Base-by-base conservation (phyloP, 495 filamentous ascomycete genomes). In the Rhizodiscina lignyota region DNA sequence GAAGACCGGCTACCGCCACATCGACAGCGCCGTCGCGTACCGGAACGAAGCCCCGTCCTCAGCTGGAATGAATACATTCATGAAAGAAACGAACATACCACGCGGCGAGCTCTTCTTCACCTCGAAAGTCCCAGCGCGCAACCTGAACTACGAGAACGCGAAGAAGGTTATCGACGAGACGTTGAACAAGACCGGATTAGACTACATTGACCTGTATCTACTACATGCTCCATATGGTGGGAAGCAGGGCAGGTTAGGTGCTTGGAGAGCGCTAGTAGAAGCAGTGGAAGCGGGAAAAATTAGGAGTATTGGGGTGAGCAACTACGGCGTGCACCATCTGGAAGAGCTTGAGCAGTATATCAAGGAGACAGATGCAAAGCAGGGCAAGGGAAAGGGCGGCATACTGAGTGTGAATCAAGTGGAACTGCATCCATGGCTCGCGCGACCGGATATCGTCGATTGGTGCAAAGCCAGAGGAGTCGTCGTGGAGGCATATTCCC, bases 401-500 rank as follows among this genome's bases (percentile, higher is more conserved):
- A 58, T 83, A 16, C 65, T 94, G 47, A 74, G 71, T 34, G 80
- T 93, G 5, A 82, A 80, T 8, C 85, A 93, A 53, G 81, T 82
- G 49, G 86, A 94, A 58, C 60, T 94, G 13, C 87, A 96, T 50
- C 85, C 86, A 0, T 93, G 83, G 82, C 71, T 78, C n/a, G 62
- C 72, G 2, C 63, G 86, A 8, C 61, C 62, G 4, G 80, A 89
- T 44, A 77, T 96, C 20, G 72, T 74, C 8, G 62, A 72, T 32
- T 93, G 86, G 79, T 76, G 77, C 44, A 47, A 64, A 38, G 62
- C 72, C 48, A 62, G 76, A 20, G 71, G 72, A 15, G 64, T 87
- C 4, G 56, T 84, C 19, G 56, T 89, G 16, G 66, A 92, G 59
- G 86, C 84, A 1, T 93, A 91, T 50, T 75, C 67, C 34, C 85